Conservation (phyloP, 2,329 filamentous ascomycete species). For the Cercospora citrullina region DNA sequence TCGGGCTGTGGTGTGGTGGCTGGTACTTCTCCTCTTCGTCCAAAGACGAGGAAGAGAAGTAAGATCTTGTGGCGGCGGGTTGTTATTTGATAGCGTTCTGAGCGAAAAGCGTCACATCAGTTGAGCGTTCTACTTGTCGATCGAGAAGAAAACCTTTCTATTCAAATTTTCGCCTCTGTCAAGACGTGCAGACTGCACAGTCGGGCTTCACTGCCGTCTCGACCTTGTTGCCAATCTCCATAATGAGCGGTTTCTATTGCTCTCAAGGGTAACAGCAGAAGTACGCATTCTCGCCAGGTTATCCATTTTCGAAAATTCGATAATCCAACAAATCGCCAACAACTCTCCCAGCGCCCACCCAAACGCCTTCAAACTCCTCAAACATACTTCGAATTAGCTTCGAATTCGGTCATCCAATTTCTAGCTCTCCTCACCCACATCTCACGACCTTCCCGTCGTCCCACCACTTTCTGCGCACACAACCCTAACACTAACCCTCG, state of each 20-base stretch:
- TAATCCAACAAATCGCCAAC: no score
- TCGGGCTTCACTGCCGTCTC: not conserved
- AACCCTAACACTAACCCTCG: not conserved
- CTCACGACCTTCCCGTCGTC: not conserved
- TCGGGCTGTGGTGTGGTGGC: slow-evolving; percentile 31
- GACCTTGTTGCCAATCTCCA: no score
- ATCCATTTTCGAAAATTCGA: no score
- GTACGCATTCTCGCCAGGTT: no score
- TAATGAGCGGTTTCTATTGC: no score
- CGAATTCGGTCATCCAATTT: no score
- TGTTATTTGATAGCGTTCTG: not conserved
- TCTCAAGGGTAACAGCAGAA: no score
- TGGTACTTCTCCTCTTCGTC: slow-evolving; percentile 8
- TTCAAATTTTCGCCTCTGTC: not conserved
- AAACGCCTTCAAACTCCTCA: no score
- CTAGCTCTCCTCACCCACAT: no score
- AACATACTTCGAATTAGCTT: no score
- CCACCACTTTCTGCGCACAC: not conserved
- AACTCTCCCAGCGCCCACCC: no score
- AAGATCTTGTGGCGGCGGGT: no score
- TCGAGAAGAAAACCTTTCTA: not conserved
- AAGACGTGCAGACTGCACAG: not conserved
- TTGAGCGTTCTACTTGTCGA: not conserved
- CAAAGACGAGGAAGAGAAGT: not conserved
- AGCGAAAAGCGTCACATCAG: not conserved